Conservation (phyloP, 352 stramenopile species). For the Pythium utonaiense region DNA sequence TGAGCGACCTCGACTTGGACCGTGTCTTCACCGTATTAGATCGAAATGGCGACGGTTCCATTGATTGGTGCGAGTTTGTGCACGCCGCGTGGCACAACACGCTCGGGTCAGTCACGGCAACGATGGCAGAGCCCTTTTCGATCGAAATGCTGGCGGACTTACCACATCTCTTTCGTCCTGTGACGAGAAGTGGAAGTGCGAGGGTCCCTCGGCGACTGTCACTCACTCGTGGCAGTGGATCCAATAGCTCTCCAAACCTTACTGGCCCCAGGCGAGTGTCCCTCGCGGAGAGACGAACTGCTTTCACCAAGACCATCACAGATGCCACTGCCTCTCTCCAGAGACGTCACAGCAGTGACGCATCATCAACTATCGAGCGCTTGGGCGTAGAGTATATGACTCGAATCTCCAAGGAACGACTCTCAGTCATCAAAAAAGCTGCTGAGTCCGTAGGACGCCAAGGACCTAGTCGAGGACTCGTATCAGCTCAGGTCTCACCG, state of each 20-base stretch:
- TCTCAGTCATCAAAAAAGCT: slow-evolving; percentile 20
- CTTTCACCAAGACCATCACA: neutral
- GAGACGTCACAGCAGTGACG: neutral
- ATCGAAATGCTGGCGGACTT: slow-evolving; percentile 43
- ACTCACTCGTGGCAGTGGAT: neutral
- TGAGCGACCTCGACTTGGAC: slow-evolving; percentile 33
- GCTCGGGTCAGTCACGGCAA: neutral
- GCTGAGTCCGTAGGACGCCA: slow-evolving; percentile 10
- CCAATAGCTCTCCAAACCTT: neutral
- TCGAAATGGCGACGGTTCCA: slow-evolving; percentile 27
- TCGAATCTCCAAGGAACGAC: slow-evolving; percentile 33
- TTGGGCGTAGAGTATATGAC: slow-evolving; percentile 39
- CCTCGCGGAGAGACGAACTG: neutral
- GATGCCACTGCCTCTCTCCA: neutral
- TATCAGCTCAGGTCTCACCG: neutral
- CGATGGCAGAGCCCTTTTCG: slow-evolving; percentile 27
- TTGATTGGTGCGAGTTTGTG: slow-evolving; percentile 51
- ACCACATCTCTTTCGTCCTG: slow-evolving; percentile 32
- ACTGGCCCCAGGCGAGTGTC: neutral
- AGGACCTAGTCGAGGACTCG: neutral
- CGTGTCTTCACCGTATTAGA: slow-evolving; percentile 32
- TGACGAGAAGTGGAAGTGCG: neutral
- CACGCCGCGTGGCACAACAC: slow-evolving; percentile 33
- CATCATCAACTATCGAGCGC: slow-evolving; percentile 33
- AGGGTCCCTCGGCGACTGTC: neutral